Evolutionary conservation across 345 rosid species (phyloP).

Genomic region (Eutrema japonicum): DNA sequence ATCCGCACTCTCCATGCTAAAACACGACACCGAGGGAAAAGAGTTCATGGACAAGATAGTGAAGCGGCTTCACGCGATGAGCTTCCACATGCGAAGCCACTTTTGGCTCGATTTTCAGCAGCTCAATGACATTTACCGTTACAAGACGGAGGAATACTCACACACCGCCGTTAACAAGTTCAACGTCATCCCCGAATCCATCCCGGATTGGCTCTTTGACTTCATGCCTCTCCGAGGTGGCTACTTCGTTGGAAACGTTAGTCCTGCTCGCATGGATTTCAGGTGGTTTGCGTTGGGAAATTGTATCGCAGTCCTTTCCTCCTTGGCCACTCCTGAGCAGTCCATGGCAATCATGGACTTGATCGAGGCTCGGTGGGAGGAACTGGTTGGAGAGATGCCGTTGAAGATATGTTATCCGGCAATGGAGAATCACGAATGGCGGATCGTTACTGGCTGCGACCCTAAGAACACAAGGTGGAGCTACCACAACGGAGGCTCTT

Average conservation of each 20-base stretch:
- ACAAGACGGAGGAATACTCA: slow-evolving; percentile 75
- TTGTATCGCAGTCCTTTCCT: slow-evolving; percentile 58
- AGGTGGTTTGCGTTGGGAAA: slow-evolving; percentile 71
- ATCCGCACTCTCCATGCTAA: slow-evolving; percentile 62
- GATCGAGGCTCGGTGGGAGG: slow-evolving; percentile 74
- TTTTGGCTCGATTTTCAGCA: slow-evolving; percentile 75
- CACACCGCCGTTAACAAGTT: slow-evolving; percentile 76
- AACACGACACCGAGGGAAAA: slow-evolving; percentile 71
- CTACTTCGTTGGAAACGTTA: slow-evolving; percentile 68
- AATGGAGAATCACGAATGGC: slow-evolving; percentile 65
- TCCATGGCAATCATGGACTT: slow-evolving; percentile 74
- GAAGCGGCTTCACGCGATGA: slow-evolving; percentile 62
- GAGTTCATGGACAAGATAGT: slow-evolving; percentile 61
- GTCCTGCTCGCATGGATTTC: slow-evolving; percentile 79
- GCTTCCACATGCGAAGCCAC: slow-evolving; percentile 65
- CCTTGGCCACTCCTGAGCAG: slow-evolving; percentile 67
- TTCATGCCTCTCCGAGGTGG: slow-evolving; percentile 70
- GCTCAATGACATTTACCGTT: slow-evolving; percentile 69
- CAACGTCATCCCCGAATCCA: slow-evolving; percentile 73
- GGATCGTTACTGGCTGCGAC: slow-evolving; percentile 69
- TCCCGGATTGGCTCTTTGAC: slow-evolving; percentile 72
- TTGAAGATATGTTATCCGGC: slow-evolving; percentile 65
- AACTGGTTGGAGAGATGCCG: slow-evolving; percentile 75
- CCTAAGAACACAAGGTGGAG: slow-evolving; percentile 76
- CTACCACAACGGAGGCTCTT: slow-evolving; percentile 76